These are phyloP conservation scores for Chloranthus sessilifolius DNA, from an alignment of 164 flowering plant genomes.

Conservation along the genomic window DNA sequence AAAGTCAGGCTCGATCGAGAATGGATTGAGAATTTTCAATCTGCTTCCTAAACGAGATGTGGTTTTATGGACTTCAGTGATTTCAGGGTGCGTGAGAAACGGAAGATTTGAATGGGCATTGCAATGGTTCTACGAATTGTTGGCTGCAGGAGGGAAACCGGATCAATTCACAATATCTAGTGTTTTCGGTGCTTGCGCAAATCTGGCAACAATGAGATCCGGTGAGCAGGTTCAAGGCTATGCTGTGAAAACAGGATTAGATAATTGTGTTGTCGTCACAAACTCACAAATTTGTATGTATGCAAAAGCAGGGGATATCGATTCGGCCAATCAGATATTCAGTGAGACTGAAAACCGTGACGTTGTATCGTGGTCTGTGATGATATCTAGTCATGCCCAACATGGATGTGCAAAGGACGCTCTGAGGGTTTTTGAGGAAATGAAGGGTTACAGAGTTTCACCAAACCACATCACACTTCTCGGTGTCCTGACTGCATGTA, in stretches of 20 bases:
- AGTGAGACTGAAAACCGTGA: constrained; percentile 30
- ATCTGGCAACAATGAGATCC: constrained; percentile 33
- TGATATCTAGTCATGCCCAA: constrained; percentile 49
- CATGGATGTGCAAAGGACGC: constrained; percentile 56
- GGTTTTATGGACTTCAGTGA: constrained; percentile 56
- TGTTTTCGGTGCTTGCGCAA: constrained; percentile 47
- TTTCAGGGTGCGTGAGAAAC: constrained; percentile 36
- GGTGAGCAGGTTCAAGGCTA: constrained; percentile 55
- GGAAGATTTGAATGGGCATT: constrained; percentile 39
- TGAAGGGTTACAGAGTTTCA: constrained; percentile 30
- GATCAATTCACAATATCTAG: constrained; percentile 47
- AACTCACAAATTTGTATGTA: constrained; percentile 60
- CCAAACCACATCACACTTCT: constrained; percentile 51
- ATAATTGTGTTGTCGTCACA: constrained; percentile 21
- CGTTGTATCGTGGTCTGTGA: constrained; percentile 48
- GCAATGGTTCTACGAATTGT: constrained; percentile 26
- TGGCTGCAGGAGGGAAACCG: constrained; percentile 31
- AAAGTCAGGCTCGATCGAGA: constrained; percentile 29
- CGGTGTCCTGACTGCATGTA: constrained; percentile 57
- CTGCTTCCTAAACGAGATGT: constrained; percentile 36
- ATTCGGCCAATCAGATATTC: constrained; percentile 39
- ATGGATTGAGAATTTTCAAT: constrained; percentile 38
- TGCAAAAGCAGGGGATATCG: constrained; percentile 49
- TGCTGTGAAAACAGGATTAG: constrained; percentile 37
- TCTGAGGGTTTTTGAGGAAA: constrained; percentile 35